Conservation (phyloP, 257 asterid genomes). For the Capsicum baccatum region DNA sequence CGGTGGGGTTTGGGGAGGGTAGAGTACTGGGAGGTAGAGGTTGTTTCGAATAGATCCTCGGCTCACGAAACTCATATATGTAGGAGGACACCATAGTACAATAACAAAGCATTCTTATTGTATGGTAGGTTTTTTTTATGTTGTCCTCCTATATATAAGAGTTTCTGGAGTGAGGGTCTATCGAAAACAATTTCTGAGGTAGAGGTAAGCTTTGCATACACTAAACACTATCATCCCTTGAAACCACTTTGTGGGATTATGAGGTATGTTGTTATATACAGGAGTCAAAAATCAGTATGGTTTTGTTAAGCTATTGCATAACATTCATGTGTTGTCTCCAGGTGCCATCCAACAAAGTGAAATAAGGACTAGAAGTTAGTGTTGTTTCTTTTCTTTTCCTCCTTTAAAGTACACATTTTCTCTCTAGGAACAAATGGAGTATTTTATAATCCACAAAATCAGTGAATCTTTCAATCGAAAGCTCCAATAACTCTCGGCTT, state of each 20-base stretch:
- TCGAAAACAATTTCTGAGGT: too few species aligned
- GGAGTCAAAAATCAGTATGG: not conserved
- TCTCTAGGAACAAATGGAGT: not conserved
- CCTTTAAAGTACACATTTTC: not conserved
- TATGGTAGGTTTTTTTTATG: not conserved
- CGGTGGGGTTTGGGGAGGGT: too few species aligned
- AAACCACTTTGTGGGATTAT: too few species aligned
- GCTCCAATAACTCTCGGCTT: not conserved
- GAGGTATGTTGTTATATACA: not conserved
- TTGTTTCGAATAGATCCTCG: too few species aligned
- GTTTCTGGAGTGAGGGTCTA: too few species aligned
- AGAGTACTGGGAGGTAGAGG: too few species aligned
- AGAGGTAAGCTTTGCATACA: too few species aligned
- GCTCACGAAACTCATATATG: too few species aligned
- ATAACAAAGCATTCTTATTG: not conserved
- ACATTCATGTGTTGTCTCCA: not conserved
- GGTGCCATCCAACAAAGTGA: not conserved
- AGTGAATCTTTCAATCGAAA: not conserved
- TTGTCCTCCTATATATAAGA: too few species aligned
- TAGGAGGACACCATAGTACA: too few species aligned
- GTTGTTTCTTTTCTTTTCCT: not conserved
- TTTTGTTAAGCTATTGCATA: not conserved
- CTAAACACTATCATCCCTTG: too few species aligned
- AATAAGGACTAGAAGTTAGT: not conserved
- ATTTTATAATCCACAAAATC: not conserved